Base-by-base conservation (phyloP, 73 alveolate genomes). In the Paraurostyla sp. region DNA sequence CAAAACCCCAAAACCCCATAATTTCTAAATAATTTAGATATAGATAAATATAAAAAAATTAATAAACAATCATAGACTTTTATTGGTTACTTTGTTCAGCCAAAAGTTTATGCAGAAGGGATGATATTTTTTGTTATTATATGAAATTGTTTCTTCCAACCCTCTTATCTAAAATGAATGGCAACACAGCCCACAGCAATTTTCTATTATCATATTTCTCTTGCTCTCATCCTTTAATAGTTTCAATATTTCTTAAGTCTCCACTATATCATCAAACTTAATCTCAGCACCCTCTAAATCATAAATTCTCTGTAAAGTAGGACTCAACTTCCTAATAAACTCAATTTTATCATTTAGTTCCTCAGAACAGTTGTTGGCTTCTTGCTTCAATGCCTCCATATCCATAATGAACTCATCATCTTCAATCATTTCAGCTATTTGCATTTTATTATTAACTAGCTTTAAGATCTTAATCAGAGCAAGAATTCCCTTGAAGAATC, bases 21-120 rank as follows among this genome's bases (percentile, higher is more conserved):
- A n/a, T n/a, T n/a, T n/a, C n/a, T n/a, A n/a, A n/a, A n/a, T n/a
- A n/a, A n/a, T n/a, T n/a, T n/a, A n/a, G n/a, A n/a, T n/a, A n/a
- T n/a, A n/a, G n/a, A n/a, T n/a, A n/a, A n/a, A n/a, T n/a, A n/a
- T n/a, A n/a, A n/a, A n/a, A n/a, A n/a, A n/a, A n/a, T n/a, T n/a
- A n/a, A n/a, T n/a, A n/a, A n/a, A 48, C 18, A 32, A 56, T 46
- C 50, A 78, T 22, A 56, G 46, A 56, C 36, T 33, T 78, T 78
- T 52, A 43, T 69, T 69, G 38, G 58, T 42, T 2, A 41, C 84
- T 29, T 43, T 69, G 25, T 69, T 69, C 23, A 69, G 84, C 84
- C 84, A 69, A 35, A 48, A 48, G 20, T 75, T 43, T 75, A 48
- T 75, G 73, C 69, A 75, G 18, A 29, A 75, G 6, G 87, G 60